Conservation (phyloP, 805 yeast genomes). For the Myxozyma neotropica region DNA sequence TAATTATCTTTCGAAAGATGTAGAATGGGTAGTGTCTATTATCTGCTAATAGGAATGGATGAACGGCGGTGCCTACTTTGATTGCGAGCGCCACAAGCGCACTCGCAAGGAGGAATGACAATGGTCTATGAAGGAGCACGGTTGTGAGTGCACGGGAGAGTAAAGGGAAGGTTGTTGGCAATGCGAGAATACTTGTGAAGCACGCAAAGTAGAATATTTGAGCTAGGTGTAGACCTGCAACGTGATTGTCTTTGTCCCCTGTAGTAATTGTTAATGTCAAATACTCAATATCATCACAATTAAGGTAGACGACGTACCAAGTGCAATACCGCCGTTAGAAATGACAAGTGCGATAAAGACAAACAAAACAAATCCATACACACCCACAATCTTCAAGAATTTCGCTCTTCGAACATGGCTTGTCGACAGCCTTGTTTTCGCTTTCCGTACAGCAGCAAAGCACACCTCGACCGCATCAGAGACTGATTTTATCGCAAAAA, state of each 20-base stretch:
- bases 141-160: conserved; percentile 11
- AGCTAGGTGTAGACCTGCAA: conserved; percentile 67
- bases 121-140: not conserved
- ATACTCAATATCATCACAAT: not conserved
- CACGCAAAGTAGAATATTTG: conserved; percentile 79
- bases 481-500: not conserved
- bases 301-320: conserved; percentile 39
- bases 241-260: conserved; percentile 90
- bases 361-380: conserved; percentile 18
- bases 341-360: conserved; percentile 61
- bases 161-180: conserved; percentile 70
- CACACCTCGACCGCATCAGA: conserved; percentile 4
- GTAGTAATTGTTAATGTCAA: too few species aligned
- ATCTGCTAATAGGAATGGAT: conserved; percentile 90
- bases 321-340: conserved; percentile 78
- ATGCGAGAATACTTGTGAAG: conserved; percentile 64
- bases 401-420: not conserved
- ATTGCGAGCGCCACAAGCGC: conserved; percentile 45
- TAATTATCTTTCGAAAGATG: conserved; percentile 68
- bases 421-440: not conserved
- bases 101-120: not conserved
- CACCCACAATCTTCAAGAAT: not conserved
- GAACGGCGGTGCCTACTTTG: conserved; percentile 68
- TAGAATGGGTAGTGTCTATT: conserved; percentile 93
- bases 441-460: not conserved